Evolutionary conservation across 805 yeast genomes (phyloP).

Genomic region (Lipomyces spencermartinsiae): DNA sequence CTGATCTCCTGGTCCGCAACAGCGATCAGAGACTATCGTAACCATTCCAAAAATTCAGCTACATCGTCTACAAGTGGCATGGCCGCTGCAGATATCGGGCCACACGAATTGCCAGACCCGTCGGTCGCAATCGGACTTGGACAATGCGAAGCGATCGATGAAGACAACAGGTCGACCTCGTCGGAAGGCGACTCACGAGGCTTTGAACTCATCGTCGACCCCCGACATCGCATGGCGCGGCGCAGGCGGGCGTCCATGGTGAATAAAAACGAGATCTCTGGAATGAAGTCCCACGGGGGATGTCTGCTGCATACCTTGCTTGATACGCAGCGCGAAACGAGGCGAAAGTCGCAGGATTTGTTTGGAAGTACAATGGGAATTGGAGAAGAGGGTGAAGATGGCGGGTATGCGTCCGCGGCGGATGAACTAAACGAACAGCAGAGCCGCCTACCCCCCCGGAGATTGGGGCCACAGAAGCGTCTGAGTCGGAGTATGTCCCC

Average conservation of each 20-base stretch:
- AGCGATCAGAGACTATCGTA: background rate
- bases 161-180: constrained; percentile 5
- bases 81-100: background rate
- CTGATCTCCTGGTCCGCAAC: background rate
- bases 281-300: constrained; percentile 23
- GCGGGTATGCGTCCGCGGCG: constrained; percentile 9
- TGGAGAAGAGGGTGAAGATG: background rate
- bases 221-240: constrained; percentile 12
- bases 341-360: constrained; percentile 24
- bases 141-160: background rate
- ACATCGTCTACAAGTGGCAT: background rate
- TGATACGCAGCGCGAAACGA: constrained; percentile 32
- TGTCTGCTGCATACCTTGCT: constrained; percentile 34
- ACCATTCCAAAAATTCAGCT: background rate
- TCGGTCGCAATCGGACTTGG: background rate
- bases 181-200: constrained; percentile 12
- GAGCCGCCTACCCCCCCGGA: background rate
- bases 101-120: background rate
- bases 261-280: constrained; percentile 5
- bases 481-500: constrained; percentile 14
- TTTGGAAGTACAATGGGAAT: background rate
- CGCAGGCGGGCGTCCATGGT: constrained; percentile 32
- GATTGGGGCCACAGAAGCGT: background rate
- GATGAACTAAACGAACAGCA: background rate
- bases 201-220: constrained; percentile 29